Base-by-base conservation (phyloP, 176 grass and related monocot species). In the Aegilops bicornis region DNA sequence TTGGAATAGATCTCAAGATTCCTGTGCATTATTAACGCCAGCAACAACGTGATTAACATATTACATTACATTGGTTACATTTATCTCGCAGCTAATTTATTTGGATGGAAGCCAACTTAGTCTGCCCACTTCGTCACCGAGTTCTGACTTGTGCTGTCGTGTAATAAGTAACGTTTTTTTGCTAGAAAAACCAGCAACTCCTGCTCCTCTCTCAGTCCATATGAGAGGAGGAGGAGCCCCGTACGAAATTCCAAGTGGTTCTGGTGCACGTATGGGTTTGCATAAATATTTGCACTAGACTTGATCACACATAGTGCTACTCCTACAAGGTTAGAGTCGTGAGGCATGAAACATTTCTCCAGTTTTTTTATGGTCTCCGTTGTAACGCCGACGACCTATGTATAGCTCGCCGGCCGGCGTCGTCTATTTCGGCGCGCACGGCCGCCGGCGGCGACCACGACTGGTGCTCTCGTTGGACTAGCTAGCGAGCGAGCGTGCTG, bases 1-100 rank as follows among this genome's bases (percentile, higher is more conserved):
- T 69, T 70, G 81, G 77, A 88, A 88, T 77, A 85, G 70, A 91
- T 88, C 77, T 91, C 77, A 91, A 88, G 81, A 84, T 84, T 81
- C 61, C 52, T 32, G 2, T 33, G 47, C 47, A 13, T 77, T 76
- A 33, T 81, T 76, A 91, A 39, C 76, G 66, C 50, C n/a, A 76
- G 69, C 45, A 88, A 45, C 52, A 84, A 24, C n/a, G 66, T 40
- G 24, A 61, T 87, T 76, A 77, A 37, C 71, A 12, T 16, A 37
- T 78, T 54, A 43, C 8, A 14, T n/a, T 31, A 6, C 64, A 56
- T 35, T 42, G 31, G 0, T 70, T 66, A 66, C 11, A 39, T 56
- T 63, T 67, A 88, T 88, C 39, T 78, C 37, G 0, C 27, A 69
- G 60, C 36, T 84, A 87, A 84, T 84, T 81, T 84, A 80, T 87